Percentiles rank a stretch among this genome's conserved stretches.
These are phyloP conservation scores for Isoetes taiwanensis DNA, from an alignment of 75 land plant species.

Conservation along the genomic window DNA sequence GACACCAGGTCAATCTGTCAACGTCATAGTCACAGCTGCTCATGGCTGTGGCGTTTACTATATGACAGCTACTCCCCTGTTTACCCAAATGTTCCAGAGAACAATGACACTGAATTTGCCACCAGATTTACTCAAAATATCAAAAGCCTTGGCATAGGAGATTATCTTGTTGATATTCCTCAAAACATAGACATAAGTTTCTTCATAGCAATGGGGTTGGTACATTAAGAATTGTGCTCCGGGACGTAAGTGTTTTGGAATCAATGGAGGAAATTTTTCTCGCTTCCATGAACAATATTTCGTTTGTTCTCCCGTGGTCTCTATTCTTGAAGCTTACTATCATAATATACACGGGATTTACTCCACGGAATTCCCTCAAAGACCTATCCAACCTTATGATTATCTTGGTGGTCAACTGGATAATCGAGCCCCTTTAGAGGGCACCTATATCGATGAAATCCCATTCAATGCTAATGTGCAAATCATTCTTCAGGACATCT, in stretches of 20 bases:
- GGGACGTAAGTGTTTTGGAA: no score
- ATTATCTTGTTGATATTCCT: no score
- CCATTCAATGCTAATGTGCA: constrained; percentile 1
- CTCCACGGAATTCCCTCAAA: not conserved
- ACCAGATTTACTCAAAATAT: not conserved
- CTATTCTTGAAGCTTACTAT: not conserved
- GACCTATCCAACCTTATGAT: not conserved
- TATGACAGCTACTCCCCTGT: not conserved
- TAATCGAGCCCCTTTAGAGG: not conserved
- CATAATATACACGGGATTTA: not conserved
- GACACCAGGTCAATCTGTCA: not conserved
- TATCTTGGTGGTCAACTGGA: not conserved
- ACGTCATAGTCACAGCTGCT: not conserved
- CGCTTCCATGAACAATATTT: not conserved
- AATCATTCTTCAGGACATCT: not conserved
- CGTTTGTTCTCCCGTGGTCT: not conserved
- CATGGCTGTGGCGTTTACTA: not conserved
- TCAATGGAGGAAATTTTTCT: no score
- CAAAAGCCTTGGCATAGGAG: no score
- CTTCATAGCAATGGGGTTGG: not conserved
- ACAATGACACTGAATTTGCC: not conserved
- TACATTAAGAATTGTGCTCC: no score
- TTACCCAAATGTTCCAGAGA: not conserved
- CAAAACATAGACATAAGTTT: not conserved
- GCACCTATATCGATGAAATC: not conserved